Evolutionary conservation across 768 basidiomycete species (phyloP).

Genomic region (Trametopsis cervina): DNA sequence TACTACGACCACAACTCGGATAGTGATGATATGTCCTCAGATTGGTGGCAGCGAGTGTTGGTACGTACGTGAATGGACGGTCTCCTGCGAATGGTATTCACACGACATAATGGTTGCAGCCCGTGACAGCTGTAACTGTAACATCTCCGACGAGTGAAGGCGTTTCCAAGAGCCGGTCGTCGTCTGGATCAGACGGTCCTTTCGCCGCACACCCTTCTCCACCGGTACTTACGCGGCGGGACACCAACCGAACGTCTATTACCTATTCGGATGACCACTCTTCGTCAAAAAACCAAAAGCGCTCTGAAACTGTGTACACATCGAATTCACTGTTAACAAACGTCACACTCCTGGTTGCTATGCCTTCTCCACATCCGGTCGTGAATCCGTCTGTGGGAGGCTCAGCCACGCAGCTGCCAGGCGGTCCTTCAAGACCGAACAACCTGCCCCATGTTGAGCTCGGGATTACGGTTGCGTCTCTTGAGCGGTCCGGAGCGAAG

Average conservation of each 20-base stretch:
- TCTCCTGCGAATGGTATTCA: background rate
- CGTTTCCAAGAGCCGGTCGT: background rate
- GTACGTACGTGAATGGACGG: too few relatives aligned
- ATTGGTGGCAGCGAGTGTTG: too few relatives aligned
- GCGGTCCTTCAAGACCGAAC: background rate
- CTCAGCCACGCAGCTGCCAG: background rate
- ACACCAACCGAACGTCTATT: background rate
- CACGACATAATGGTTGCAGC: background rate
- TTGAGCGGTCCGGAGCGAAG: too few relatives aligned
- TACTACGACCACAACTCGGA: background rate
- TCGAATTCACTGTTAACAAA: background rate
- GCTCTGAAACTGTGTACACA: background rate
- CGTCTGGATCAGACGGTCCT: background rate
- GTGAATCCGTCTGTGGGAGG: background rate
- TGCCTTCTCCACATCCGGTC: background rate
- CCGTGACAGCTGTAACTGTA: background rate
- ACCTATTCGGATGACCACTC: background rate
- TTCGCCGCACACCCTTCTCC: background rate
- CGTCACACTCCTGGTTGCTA: slow-evolving; percentile 1
- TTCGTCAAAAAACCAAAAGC: too few relatives aligned
- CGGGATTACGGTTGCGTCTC: slow-evolving; percentile 7
- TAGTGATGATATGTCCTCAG: background rate
- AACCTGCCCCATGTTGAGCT: slow-evolving; percentile 6
- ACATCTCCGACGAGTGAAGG: background rate
- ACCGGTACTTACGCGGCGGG: background rate